Conservation (phyloP, 2,329 filamentous ascomycete species). For the Monascus ruber region DNA sequence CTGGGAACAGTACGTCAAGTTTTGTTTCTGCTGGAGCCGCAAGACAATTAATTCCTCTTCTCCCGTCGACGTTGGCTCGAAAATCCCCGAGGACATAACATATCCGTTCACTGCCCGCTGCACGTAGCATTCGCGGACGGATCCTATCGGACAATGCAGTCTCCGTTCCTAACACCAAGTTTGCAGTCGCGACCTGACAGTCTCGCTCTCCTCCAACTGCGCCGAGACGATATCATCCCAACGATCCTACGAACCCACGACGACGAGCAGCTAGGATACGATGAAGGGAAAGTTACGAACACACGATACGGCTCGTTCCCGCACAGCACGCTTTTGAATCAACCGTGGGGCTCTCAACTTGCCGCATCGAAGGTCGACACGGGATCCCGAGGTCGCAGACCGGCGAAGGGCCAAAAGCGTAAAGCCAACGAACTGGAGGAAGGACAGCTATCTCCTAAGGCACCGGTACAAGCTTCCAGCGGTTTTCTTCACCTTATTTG, state of each 20-base stretch:
- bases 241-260: slow-evolving; percentile 54
- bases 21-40: slow-evolving; percentile 8
- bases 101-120: not conserved
- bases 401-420: slow-evolving; percentile 41
- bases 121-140: not conserved
- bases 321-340: slow-evolving; percentile 61
- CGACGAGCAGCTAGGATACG: slow-evolving; percentile 58
- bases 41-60: slow-evolving; percentile 1
- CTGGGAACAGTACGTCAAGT: slow-evolving; percentile 4
- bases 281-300: slow-evolving; percentile 70
- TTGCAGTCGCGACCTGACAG: slow-evolving; percentile 49
- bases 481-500: slow-evolving; percentile 39
- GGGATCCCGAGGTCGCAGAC: slow-evolving; percentile 68
- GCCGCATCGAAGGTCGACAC: slow-evolving; percentile 84
- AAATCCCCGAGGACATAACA: too few species aligned
- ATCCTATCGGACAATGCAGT: slow-evolving; percentile 32
- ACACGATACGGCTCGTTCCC: slow-evolving; percentile 89
- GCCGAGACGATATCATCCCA: slow-evolving; percentile 73
- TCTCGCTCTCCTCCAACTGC: slow-evolving; percentile 77
- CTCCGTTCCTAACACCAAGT: slow-evolving; percentile 70
- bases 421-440: slow-evolving; percentile 32
- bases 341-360: slow-evolving; percentile 87
- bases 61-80: too few species aligned
- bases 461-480: slow-evolving; percentile 30
- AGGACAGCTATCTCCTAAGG: slow-evolving; percentile 15